These are phyloP conservation scores for Brassica nigra DNA, from an alignment of 345 rosid genomes.

Conservation along the genomic window DNA sequence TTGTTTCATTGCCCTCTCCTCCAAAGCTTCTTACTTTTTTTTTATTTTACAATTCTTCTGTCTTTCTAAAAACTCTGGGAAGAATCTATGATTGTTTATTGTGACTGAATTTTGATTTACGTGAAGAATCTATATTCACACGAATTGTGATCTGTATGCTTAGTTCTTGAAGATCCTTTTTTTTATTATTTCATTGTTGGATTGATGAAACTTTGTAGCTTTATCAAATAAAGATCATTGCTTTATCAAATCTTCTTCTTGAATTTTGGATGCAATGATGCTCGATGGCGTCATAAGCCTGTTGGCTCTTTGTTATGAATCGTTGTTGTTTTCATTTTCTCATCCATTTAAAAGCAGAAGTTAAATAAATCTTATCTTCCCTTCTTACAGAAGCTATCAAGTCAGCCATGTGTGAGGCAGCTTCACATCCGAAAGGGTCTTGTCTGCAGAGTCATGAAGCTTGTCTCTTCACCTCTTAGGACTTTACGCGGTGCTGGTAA, in stretches of 20 bases:
- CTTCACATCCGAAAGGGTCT: slow-evolving; percentile 83
- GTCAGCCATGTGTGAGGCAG: slow-evolving; percentile 66
- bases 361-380: no score
- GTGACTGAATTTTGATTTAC: neutral
- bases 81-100: neutral
- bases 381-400: slow-evolving; percentile 46
- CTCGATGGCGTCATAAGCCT: neutral
- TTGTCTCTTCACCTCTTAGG: slow-evolving; percentile 68
- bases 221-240: neutral
- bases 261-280: neutral
- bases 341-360: no score
- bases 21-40: neutral
- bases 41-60: neutral
- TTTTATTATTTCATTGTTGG: neutral
- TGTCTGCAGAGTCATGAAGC: slow-evolving; percentile 62
- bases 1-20: slow-evolving; percentile 19
- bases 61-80: neutral
- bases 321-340: neutral
- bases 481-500: slow-evolving; percentile 85
- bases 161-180: neutral
- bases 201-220: neutral
- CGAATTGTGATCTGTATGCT: neutral
- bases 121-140: neutral
- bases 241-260: neutral
- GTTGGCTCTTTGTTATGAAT: no score